Conservation (phyloP, 192 early-diverging fungal genomes). For the Linderina pennispora region DNA sequence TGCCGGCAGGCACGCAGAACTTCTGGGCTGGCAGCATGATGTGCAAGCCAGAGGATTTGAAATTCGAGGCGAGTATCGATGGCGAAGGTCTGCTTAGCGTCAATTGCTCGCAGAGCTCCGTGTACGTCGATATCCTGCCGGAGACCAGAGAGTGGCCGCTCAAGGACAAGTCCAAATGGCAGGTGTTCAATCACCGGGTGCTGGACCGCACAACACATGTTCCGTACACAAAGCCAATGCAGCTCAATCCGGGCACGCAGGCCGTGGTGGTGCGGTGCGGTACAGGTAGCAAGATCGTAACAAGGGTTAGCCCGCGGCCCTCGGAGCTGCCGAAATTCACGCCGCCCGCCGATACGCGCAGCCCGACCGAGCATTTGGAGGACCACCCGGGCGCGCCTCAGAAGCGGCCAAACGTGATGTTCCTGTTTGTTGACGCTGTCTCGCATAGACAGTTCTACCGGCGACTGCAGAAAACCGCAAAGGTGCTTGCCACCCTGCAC, state of each 20-base stretch:
- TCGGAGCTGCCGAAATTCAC: background rate
- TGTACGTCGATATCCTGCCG: constrained; percentile 27
- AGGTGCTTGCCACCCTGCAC: constrained; percentile 12
- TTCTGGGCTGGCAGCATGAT: constrained; percentile 37
- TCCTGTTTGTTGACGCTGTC: constrained; percentile 40
- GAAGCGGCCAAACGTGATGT: constrained; percentile 27
- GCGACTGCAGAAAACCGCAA: constrained; percentile 24
- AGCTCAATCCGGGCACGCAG: constrained; percentile 14
- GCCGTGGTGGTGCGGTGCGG: constrained; percentile 30
- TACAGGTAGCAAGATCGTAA: constrained; percentile 4
- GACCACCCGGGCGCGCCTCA: background rate
- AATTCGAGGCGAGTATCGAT: constrained; percentile 20
- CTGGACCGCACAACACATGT: constrained; percentile 6
- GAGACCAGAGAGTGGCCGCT: constrained; percentile 25
- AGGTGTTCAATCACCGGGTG: constrained; percentile 35
- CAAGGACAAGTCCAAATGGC: constrained; percentile 26
- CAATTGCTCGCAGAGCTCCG: constrained; percentile 2
- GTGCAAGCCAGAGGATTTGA: constrained; percentile 7
- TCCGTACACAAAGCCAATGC: constrained; percentile 14
- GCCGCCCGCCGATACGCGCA: constrained; percentile 1
- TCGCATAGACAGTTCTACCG: constrained; percentile 39
- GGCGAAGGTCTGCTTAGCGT: constrained; percentile 19
- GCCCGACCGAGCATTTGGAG: too few species aligned
- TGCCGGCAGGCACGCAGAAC: constrained; percentile 37
- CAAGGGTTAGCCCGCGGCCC: background rate